Base-by-base conservation (phyloP, 306 rosid species). In the Prunus kanzakura region DNA sequence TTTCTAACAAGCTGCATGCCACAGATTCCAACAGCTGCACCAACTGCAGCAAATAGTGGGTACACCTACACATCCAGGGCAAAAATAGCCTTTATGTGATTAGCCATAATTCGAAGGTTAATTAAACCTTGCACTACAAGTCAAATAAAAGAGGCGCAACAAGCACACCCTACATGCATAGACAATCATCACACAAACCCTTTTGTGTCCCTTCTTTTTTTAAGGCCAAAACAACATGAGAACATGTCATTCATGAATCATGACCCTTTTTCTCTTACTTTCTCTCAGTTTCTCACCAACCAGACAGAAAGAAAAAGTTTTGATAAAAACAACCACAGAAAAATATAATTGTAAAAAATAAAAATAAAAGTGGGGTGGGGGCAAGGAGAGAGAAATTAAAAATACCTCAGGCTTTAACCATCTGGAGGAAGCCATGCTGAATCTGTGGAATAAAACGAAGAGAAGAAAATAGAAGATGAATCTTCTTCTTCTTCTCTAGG, bases 371-470 rank as follows among this genome's bases (percentile, higher is more conserved):
- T 11, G 30, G 8, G 2, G 43, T 38, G 43, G 43, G 43, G 43
- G 2, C 6, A 38, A 8, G 43, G 43, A 38, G 43, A 38, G 1
- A 8, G 29, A 35, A 12, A 57, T 5, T 2, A 38, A 8, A 73
- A 57, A 38, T 84, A 92, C 98, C 97, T 92, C 98, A 1, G 98
- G 97, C 85, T 63, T 95, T 7, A 95, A 32, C 97, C 98, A 95
- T 87, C 88, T 87, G 81, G 84, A 79, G 64, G 64, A 54, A 66
- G 69, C 63, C 78, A 83, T 80, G 67, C 9, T 55, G 6, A 58
- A 27, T 25, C 27, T 18, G 10, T 50, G 10, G 65, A 49, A 43
- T 13, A 10, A 54, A 64, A 47, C 15, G 19, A 49, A 55, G 43
- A 67, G 67, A 55, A 71, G 67, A 19, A 64, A 76, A n/a, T 12